A percentile compares a stretch with the other conserved stretches of the same genome.
Evolutionary conservation across 257 asterid genomes (phyloP).

Genomic region (Leonotis leonurus): DNA sequence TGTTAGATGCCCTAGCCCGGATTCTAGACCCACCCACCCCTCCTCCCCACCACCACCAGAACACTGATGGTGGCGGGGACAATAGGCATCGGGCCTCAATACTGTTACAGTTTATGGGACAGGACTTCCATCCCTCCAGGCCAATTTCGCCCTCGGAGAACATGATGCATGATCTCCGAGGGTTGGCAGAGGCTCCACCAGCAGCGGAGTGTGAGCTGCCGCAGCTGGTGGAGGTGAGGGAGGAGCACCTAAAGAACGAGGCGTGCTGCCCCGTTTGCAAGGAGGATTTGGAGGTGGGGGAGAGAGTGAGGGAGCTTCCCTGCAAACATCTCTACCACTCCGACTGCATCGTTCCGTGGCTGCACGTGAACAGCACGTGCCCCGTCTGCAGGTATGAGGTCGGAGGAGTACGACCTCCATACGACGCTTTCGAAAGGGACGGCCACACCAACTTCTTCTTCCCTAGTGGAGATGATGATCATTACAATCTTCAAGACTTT

Average conservation of each 20-base stretch:
- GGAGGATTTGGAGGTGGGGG: constrained; percentile 73
- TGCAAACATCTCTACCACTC: constrained; percentile 80
- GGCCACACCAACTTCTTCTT: neutral
- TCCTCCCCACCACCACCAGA: neutral
- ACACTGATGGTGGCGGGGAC: neutral
- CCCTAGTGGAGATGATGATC: constrained; percentile 17
- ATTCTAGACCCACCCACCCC: constrained; percentile 44
- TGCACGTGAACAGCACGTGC: constrained; percentile 58
- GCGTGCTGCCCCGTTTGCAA: constrained; percentile 72
- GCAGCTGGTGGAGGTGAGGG: constrained; percentile 37
- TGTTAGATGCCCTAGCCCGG: constrained; percentile 43
- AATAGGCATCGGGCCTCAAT: constrained; percentile 31
- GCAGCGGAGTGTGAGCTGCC: constrained; percentile 33
- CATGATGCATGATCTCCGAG: constrained; percentile 11
- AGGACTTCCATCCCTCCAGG: constrained; percentile 33
- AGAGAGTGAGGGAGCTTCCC: constrained; percentile 53
- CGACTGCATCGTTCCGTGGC: constrained; percentile 80
- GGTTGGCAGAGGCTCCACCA: constrained; percentile 32
- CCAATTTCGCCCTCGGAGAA: constrained; percentile 28
- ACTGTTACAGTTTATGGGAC: constrained; percentile 57
- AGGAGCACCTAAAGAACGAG: constrained; percentile 33
- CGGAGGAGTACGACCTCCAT: constrained; percentile 20
- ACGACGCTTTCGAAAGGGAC: neutral
- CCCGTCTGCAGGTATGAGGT: constrained; percentile 76
- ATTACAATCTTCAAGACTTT: constrained; percentile 13